Evolutionary conservation across 23 red algal genomes (phyloP), one percentile per base, ranked within the genome.

Genomic region (Gracilariopsis chorda): DNA sequence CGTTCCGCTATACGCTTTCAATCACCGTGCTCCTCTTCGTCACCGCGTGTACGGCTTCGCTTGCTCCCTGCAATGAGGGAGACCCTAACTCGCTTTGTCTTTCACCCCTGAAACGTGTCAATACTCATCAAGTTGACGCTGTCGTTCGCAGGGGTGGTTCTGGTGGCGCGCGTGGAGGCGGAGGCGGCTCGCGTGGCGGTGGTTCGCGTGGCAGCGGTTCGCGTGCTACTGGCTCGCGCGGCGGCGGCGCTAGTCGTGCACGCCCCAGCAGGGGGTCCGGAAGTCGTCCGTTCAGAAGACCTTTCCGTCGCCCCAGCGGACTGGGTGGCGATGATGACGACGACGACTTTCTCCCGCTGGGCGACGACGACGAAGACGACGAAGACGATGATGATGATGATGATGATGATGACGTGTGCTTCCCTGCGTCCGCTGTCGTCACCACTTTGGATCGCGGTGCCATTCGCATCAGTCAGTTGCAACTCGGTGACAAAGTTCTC

Each of bases 341-440:
- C 0, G 64, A 39, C 47, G 49, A 67, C 32, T 4, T 57, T 25
- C 28, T 42, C 29, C 20, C 79, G 36, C 28, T 29, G 51, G 74
- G 44, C 25, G 74, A 59, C 7, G 70, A 43, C 4, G 56, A 36
- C 52, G 30, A 47, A 19, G 80, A 64, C 24, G 30, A 55, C 30
- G 67, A 56, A 13, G 29, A 47, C 1, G 0, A 53, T 43, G 41
- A 81, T 36, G 34, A 69, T 37, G 63, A 35, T 4, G 63, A 69
- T 11, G 63, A 20, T 40, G 67, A 73, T 21, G 36, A 44, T 4
- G 67, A 73, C 67, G n/a, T 73, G 37, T 95, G 93, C 78, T 95
- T 95, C 84, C 93, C 93, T 25, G 84, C 76, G 5, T 9, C 57
- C 11, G 84, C 93, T 14, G 62, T 58, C 63, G 93, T 95, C 5